Base-by-base conservation (phyloP, 352 stramenopile species). In the Paralagenidium karlingii region DNA sequence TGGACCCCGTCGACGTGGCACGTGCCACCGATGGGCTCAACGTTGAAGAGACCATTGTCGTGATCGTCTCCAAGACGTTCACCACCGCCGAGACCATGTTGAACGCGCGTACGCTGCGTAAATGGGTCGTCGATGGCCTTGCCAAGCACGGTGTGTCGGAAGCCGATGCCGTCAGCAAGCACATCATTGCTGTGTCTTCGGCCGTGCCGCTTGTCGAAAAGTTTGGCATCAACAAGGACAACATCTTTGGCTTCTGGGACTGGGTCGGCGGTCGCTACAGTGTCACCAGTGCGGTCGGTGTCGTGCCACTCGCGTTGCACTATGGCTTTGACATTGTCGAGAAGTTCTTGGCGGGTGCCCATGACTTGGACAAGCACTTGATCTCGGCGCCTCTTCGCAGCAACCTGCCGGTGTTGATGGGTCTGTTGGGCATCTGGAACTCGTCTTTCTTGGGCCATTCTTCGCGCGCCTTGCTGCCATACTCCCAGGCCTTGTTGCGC, bases 41-140 rank as follows among this genome's bases (percentile, higher is more conserved):
- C 68, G 84, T 94, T 0, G 94, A 97, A 57, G 81, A 91, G 37
- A 98, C 96, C 3, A 62, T 99, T 5, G 84, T 98, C 30, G 73
- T 99, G 28, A 82, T 99, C 38, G 92, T 98, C 27, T 97, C 80
- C 49, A 99, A 99, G 68, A 98, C 92, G 2, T 99, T 99, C 59
- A 99, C 94, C 10, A 99, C 95, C 6, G 91, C 94, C 13, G 96
- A 99, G 69, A 99, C 95, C 24, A 99, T 99, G 95, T 79, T 98
- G 18, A 99, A 99, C 60, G 94, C 95, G 19, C 73, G 87, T 41
- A 98, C 90, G 27, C 66, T 98, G 34, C 86, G 91, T 51, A 81
- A 94, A 53, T 99, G 95, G 94, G 67, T 99, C 22, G 59, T 97
- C 16, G 64, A 94, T 13, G 89, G 90, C 40, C 94, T 97, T 24